phyloP scores from a whole-genome alignment of 805 yeast species.

The Pichia gijzeniarum region DNA sequence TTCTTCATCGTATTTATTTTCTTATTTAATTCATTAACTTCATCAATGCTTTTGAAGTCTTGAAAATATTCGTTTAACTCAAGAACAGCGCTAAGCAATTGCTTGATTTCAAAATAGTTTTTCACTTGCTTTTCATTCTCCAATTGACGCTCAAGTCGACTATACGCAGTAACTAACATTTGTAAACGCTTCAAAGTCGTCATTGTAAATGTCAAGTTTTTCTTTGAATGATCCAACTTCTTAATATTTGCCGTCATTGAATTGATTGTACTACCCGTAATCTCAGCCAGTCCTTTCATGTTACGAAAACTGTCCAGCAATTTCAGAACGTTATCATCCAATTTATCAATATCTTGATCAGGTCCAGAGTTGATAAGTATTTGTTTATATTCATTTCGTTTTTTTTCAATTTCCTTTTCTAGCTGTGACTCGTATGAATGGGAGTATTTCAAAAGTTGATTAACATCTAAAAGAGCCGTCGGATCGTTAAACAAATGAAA shows the following conservation, averaged over 20 bases:
- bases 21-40: conserved; percentile 60
- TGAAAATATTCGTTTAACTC: conserved; percentile 70
- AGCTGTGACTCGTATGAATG: conserved; percentile 45
- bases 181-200: conserved; percentile 81
- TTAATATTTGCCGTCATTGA: conserved; percentile 73
- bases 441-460: conserved; percentile 43
- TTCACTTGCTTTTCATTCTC: conserved; percentile 26
- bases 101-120: conserved; percentile 48
- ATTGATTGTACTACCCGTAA: conserved; percentile 58
- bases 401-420: conserved; percentile 36
- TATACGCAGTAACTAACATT: conserved; percentile 74
- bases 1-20: conserved; percentile 53
- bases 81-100: conserved; percentile 60
- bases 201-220: conserved; percentile 77
- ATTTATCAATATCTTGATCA: conserved; percentile 18
- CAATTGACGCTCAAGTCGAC: conserved; percentile 45
- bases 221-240: conserved; percentile 72
- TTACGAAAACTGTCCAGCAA: conserved; percentile 40
- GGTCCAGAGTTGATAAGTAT: conserved; percentile 13
- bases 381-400: conserved; percentile 32
- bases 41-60: conserved; percentile 77
- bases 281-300: conserved; percentile 41
- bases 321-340: conserved; percentile 31
- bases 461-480: conserved; percentile 44
- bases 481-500: conserved; percentile 45